phyloP scores from a whole-genome alignment of 257 asterid species.

The Scutellaria baicalensis region DNA sequence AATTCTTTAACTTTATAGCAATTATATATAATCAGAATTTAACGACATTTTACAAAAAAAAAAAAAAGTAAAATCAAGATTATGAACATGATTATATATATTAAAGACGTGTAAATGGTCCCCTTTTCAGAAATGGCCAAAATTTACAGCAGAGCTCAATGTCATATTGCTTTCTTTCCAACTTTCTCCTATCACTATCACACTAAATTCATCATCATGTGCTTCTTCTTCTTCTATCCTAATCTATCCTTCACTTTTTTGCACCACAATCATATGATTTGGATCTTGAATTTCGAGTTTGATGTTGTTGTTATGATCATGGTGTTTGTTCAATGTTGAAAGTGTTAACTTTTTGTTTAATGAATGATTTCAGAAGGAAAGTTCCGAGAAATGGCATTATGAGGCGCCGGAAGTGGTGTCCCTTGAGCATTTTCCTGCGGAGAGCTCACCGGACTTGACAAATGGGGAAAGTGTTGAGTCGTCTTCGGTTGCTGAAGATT shows the following conservation, averaged over 20 bases:
- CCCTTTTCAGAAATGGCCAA: constrained; percentile 25
- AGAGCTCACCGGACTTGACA: constrained; percentile 68
- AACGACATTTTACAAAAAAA: no score
- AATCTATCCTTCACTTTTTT: constrained; percentile 5
- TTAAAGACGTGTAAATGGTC: constrained; percentile 23
- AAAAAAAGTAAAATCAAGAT: background rate
- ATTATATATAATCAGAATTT: no score
- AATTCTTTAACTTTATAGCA: no score
- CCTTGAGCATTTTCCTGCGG: constrained; percentile 76
- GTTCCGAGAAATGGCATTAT: constrained; percentile 54
- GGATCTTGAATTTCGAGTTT: background rate
- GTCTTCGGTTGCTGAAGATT: constrained; percentile 51
- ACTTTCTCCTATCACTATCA: constrained; percentile 24
- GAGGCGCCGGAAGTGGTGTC: constrained; percentile 85
- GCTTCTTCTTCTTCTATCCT: constrained; percentile 24
- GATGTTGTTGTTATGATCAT: background rate
- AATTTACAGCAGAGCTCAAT: constrained; percentile 4
- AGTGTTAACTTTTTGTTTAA: no score
- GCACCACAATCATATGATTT: background rate
- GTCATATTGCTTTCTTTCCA: constrained; percentile 47
- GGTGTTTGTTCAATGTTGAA: no score
- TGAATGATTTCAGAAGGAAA: constrained; percentile 41
- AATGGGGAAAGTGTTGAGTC: constrained; percentile 43
- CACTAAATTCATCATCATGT: constrained; percentile 30
- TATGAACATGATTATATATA: background rate